Conservation (phyloP, 768 basidiomycete genomes). For the Hysterangium stoloniferum region DNA sequence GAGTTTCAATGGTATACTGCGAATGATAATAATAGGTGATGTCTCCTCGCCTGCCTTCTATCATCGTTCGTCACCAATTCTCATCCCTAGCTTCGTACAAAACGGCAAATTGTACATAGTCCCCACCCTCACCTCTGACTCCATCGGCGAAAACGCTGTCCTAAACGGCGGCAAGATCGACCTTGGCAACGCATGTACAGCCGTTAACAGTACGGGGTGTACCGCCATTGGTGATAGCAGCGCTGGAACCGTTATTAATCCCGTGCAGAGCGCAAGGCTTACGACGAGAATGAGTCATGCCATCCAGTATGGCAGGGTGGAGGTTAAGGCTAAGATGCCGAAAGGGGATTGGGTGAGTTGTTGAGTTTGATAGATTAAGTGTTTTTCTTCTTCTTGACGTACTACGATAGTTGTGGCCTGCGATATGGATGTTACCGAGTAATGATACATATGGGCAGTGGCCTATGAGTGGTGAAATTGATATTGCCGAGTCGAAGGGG, state of each 20-base stretch:
- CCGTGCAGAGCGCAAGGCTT: conserved; percentile 47
- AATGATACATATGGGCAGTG: conserved; percentile 40
- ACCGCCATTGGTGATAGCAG: conserved; percentile 34
- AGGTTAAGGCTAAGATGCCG: conserved; percentile 42
- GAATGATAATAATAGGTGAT: conserved; percentile 12
- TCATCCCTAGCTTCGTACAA: conserved; percentile 29
- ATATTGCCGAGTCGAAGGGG: conserved; percentile 26
- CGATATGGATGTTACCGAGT: conserved; percentile 40
- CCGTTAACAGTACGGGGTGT: conserved; percentile 35
- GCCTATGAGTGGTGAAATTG: conserved; percentile 52
- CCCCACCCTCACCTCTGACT: conserved; percentile 49
- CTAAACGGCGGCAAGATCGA: conserved; percentile 32
- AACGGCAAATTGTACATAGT: conserved; percentile 50
- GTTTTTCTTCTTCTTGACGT: background rate
- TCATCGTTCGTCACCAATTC: background rate
- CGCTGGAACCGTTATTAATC: conserved; percentile 36
- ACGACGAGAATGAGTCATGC: conserved; percentile 39
- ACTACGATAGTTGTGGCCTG: conserved; percentile 27
- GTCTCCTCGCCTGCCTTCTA: background rate
- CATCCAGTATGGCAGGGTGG: conserved; percentile 51
- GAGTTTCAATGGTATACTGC: conserved; percentile 11
- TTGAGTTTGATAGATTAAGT: background rate
- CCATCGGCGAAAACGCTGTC: conserved; percentile 32
- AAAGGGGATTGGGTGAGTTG: conserved; percentile 30
- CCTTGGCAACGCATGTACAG: conserved; percentile 29